Evolutionary conservation across 805 yeast species (phyloP).

Genomic region (Metschnikowia proteae): DNA sequence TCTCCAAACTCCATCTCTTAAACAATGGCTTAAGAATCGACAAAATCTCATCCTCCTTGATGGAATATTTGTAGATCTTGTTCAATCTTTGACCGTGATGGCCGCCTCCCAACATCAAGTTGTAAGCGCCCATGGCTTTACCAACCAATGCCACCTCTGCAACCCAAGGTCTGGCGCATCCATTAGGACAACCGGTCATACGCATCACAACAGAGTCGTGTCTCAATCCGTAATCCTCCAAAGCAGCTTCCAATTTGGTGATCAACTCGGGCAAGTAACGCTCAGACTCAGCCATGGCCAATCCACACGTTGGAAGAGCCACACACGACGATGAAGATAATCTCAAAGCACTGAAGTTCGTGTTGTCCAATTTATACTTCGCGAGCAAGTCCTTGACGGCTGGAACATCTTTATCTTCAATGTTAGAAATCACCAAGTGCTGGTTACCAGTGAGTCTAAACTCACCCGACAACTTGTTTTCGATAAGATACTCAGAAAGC

Average conservation of each 20-base stretch:
- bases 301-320: constrained; percentile 97
- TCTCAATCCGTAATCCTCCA: constrained; percentile 89
- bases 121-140: constrained; percentile 90
- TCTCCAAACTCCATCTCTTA: constrained; percentile 90
- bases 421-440: constrained; percentile 74
- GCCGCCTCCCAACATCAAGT: constrained; percentile 94
- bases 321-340: constrained; percentile 95
- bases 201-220: constrained; percentile 95
- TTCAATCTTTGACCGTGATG: constrained; percentile 89
- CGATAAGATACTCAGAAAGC: constrained; percentile 66
- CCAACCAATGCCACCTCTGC: constrained; percentile 96
- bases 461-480: constrained; percentile 60
- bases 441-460: constrained; percentile 96
- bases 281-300: constrained; percentile 98
- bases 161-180: constrained; percentile 97
- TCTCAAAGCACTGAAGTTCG: constrained; percentile 78
- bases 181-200: constrained; percentile 99
- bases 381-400: constrained; percentile 60
- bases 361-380: constrained; percentile 77
- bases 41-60: constrained; percentile 86
- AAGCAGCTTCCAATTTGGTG: constrained; percentile 74
- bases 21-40: constrained; percentile 76
- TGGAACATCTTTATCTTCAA: constrained; percentile 64
- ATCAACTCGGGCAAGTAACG: constrained; percentile 83
- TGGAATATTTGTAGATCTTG: constrained; percentile 81